Percentiles rank a stretch among this genome's conserved stretches.
Evolutionary conservation across 2,329 filamentous ascomycete species (phyloP).

Genomic region (Alternaria ventricosa): DNA sequence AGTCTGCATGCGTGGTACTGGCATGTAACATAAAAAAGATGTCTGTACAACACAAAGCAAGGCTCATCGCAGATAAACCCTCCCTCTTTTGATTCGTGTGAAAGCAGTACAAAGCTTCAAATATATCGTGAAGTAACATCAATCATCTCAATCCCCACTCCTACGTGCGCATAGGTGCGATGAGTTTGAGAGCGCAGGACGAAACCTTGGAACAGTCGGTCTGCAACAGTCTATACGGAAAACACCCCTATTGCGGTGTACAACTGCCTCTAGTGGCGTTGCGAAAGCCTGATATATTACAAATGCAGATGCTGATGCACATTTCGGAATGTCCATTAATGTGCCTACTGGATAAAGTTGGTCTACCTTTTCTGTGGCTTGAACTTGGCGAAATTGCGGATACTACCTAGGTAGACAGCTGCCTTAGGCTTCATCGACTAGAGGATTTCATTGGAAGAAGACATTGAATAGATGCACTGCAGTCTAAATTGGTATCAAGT

Average conservation of each 20-base stretch:
- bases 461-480: neutral
- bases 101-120: neutral
- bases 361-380: neutral
- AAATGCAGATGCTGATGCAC: neutral
- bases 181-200: neutral
- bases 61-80: neutral
- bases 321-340: neutral
- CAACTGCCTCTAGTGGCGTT: neutral
- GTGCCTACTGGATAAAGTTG: neutral
- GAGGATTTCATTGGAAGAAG: neutral
- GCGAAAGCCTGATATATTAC: neutral
- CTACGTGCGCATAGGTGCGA: too few relatives aligned
- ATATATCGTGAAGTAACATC: neutral
- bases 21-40: neutral
- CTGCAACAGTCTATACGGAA: neutral
- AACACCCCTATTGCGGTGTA: neutral
- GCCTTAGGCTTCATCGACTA: neutral
- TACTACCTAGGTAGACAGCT: neutral
- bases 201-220: neutral
- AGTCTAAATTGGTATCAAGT: neutral
- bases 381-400: neutral
- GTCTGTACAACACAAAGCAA: neutral
- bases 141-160: neutral
- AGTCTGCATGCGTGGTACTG: neutral
- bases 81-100: neutral